Base-by-base conservation (phyloP, 805 yeast species). In the Yueomyces sinensis region DNA sequence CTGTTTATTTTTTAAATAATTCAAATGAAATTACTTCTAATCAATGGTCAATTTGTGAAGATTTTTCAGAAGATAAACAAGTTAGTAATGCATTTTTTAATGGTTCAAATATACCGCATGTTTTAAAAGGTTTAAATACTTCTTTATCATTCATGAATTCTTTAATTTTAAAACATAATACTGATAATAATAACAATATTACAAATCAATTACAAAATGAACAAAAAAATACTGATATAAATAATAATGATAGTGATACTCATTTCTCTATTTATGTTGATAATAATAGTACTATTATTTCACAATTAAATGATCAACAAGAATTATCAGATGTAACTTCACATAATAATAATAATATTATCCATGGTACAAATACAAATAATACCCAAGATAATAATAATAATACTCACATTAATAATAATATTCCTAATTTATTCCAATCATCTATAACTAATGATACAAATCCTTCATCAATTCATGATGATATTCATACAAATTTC, bases 61-160 rank as follows among this genome's bases (percentile, higher is more conserved):
- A 82, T 56, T 82, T 82, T 44, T 75, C 83, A 38, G 91, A 81
- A 46, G 87, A 82, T 13, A 84, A 78, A 47, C 89, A 81, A 50
- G 91, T 82, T 5, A 73, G 72, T 36, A 68, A 66, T 38, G 89
- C 91, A 0, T 73, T 62, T 49, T 60, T 65, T 22, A 74, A 74
- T 3, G 82, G 82, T 2, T 63, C 73, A 3, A 67, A 69, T 16
- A 62, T 74, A 13, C 86, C 87, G 1, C 91, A 81, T 54, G 71
- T 77, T 2, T 56, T 80, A 28, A 75, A 72, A 17, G 91, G 89
- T 1, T 52, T 61, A 9, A 63, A 61, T 45, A 59, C 57, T 31
- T 67, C 76, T 1, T 54, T 74, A 32, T 67, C 65, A 39, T 72
- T 65, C 41, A 60, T 74, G 56, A 70, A 70, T 44, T 62, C 72